Base-by-base conservation (phyloP, 106 monocot genomes). In the Acorus calamus region DNA sequence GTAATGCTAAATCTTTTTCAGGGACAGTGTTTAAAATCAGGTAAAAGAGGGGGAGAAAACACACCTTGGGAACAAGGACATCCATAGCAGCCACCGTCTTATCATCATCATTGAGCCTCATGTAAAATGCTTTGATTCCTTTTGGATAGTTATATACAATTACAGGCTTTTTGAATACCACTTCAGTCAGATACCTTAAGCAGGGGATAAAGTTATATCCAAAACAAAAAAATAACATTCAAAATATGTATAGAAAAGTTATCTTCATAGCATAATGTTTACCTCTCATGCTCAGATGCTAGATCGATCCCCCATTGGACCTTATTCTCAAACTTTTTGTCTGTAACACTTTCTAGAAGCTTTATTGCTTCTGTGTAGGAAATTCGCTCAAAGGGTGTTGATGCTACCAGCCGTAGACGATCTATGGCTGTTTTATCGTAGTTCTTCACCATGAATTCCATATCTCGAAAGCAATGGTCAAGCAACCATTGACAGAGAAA, bases 211-310 rank as follows among this genome's bases (percentile, higher is more conserved):
- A 28, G 28, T 28, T 28, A 28, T 28, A 28, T 28, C 28, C 28
- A 28, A 28, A 28, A 28, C 28, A 28, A 28, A 28, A 28, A 28
- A 0, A 28, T 28, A 1, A 28, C 28, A 28, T 28, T 28, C 0
- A 28, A 28, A 28, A 28, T 28, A 28, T 28, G 28, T 28, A 28
- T 28, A 28, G 28, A 28, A 28, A 28, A 28, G 28, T 28, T 28
- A 28, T 28, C 28, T 28, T 28, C 28, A 28, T 28, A 28, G 28
- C 28, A 28, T 28, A 28, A 0, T 28, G 48, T 66, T 57, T 76
- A 88, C 88, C 88, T 78, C 70, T 88, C 88, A 78, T 88, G 84
- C 71, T 89, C 89, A 53, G 89, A 89, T 73, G 89, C 89, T 68
- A 89, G 71, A 74, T 89, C 89, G 14, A 89, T 75, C 13, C 89